phyloP scores from a whole-genome alignment of 257 asterid genomes.

The Rubia yunnanensis region DNA sequence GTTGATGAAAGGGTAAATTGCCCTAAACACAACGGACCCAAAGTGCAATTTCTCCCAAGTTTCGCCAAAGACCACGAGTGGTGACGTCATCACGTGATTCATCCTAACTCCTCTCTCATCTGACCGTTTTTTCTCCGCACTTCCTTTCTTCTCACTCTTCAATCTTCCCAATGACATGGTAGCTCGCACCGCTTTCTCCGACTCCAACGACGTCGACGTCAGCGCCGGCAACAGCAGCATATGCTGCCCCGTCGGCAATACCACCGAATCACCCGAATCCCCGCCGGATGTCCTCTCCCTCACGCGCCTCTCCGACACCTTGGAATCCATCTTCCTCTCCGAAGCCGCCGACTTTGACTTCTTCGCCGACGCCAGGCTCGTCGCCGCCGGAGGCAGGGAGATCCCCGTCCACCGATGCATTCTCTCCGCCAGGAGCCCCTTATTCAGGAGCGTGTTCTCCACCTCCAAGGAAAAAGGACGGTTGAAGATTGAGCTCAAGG shows the following conservation, averaged over 20 bases:
- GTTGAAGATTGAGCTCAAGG: constrained; percentile 49
- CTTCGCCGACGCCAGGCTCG: constrained; percentile 71
- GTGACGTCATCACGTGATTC: neutral
- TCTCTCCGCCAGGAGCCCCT: constrained; percentile 65
- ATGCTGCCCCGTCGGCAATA: constrained; percentile 38
- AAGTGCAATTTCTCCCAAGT: neutral
- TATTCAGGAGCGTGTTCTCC: constrained; percentile 45
- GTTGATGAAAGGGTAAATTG: neutral
- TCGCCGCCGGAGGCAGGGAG: constrained; percentile 48
- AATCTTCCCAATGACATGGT: constrained; percentile 26
- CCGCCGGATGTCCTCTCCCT: constrained; percentile 38
- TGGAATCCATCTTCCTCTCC: constrained; percentile 48
- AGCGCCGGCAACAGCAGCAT: constrained; percentile 60
- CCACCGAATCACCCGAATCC: constrained; percentile 23
- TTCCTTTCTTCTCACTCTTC: neutral
- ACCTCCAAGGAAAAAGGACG: constrained; percentile 18
- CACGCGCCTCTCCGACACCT: constrained; percentile 52
- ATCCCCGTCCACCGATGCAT: constrained; percentile 81
- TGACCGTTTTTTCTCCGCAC: constrained; percentile 13
- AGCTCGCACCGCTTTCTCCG: constrained; percentile 42
- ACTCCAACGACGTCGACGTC: constrained; percentile 47
- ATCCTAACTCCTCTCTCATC: constrained; percentile 24
- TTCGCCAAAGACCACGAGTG: neutral
- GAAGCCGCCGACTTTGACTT: constrained; percentile 59
- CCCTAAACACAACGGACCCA: neutral